phyloP scores from a whole-genome alignment of 2,329 filamentous ascomycete species.

The Dissoconium aciculare region DNA sequence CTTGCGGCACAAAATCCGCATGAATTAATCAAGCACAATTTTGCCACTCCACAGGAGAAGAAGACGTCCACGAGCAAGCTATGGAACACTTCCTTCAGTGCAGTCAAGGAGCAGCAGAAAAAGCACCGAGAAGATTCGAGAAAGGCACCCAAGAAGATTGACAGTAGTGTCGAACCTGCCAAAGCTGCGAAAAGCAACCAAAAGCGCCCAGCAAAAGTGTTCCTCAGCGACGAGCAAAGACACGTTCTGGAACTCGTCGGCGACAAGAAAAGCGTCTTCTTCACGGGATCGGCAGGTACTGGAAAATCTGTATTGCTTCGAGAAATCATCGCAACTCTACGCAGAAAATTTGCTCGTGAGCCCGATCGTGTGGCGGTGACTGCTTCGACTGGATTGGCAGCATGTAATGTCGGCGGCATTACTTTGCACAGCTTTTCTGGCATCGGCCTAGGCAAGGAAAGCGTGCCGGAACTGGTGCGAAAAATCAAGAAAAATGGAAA shows the following conservation, averaged over 20 bases:
- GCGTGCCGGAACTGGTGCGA: constrained; percentile 62
- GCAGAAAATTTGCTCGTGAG: constrained; percentile 59
- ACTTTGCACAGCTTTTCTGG: constrained; percentile 93
- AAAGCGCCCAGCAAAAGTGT: constrained; percentile 41
- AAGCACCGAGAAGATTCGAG: constrained; percentile 49
- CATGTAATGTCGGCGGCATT: constrained; percentile 91
- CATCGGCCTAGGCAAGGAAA: constrained; percentile 87
- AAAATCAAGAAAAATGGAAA: constrained; percentile 85
- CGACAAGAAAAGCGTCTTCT: constrained; percentile 78
- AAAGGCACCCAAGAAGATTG: constrained; percentile 33
- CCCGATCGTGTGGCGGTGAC: constrained; percentile 82
- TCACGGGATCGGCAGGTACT: constrained; percentile 85
- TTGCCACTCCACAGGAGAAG: constrained; percentile 27
- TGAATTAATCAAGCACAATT: too few species aligned
- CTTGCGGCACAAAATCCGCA: too few species aligned
- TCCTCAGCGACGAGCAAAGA: constrained; percentile 73
- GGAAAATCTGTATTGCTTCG: constrained; percentile 94
- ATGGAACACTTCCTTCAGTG: constrained; percentile 63
- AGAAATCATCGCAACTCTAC: constrained; percentile 70
- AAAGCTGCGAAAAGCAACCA: constrained; percentile 32
- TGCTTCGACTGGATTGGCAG: constrained; percentile 86
- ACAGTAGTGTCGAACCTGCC: constrained; percentile 33
- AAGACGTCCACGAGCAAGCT: constrained; percentile 30
- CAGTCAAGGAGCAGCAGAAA: constrained; percentile 63
- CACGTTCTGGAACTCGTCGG: constrained; percentile 74